Evolutionary conservation across 192 early-diverging fungal genomes (phyloP).

Genomic region (Coemansia erecta): DNA sequence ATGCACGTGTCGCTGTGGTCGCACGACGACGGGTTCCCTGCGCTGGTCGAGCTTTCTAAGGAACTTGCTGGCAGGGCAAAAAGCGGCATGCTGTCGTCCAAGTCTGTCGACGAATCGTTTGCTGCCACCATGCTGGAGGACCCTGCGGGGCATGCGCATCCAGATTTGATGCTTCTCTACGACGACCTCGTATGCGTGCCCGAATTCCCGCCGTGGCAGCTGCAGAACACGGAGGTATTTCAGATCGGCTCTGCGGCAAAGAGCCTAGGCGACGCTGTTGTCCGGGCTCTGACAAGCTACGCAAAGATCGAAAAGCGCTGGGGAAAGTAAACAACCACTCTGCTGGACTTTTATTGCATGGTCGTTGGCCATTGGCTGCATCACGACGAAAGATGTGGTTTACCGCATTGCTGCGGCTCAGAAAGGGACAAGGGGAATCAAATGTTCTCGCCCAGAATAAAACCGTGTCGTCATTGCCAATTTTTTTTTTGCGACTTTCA

Average conservation of each 20-base stretch:
- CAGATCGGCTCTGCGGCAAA: constrained; percentile 20
- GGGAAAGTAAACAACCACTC: constrained; percentile 19
- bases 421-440: no score
- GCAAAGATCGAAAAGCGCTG: constrained; percentile 46
- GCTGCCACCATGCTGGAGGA: constrained; percentile 20
- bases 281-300: constrained; percentile 28
- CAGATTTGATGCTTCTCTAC: constrained; percentile 38
- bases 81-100: constrained; percentile 11
- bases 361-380: constrained; percentile 6
- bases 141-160: constrained; percentile 23
- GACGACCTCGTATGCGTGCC: constrained; percentile 36
- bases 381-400: background rate
- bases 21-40: constrained; percentile 38
- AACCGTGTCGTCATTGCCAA: no score
- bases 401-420: background rate
- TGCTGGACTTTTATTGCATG: constrained; percentile 5
- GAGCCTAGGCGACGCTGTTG: constrained; percentile 28
- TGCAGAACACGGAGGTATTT: constrained; percentile 46
- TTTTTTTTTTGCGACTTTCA: no score
- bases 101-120: constrained; percentile 15
- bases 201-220: constrained; percentile 51
- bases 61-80: constrained; percentile 18
- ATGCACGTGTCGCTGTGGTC: constrained; percentile 41
- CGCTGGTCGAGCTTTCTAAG: constrained; percentile 18
- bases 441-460: no score